Evolutionary conservation across 2,329 filamentous ascomycete genomes (phyloP).

Genomic region (Endoconidiophora laricicola): DNA sequence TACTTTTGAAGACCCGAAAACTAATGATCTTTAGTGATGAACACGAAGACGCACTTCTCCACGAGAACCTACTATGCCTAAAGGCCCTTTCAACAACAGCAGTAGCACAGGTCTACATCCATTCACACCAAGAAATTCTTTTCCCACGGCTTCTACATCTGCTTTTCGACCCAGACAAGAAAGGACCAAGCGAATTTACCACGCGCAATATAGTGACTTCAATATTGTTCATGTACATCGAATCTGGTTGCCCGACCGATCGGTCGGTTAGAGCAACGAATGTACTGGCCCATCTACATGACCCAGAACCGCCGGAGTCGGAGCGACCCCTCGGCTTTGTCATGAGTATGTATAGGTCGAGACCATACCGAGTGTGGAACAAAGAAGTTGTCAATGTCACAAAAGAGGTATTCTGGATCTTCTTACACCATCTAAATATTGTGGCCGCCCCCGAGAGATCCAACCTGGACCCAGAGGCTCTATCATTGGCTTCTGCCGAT

Average conservation of each 20-base stretch:
- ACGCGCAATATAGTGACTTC: slow-evolving; percentile 83
- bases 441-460: slow-evolving; percentile 41
- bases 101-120: slow-evolving; percentile 64
- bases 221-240: slow-evolving; percentile 75
- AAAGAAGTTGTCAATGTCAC: slow-evolving; percentile 85
- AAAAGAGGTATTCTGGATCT: slow-evolving; percentile 99
- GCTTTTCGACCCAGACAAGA: slow-evolving; percentile 95
- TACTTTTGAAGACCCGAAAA: slow-evolving; percentile 3
- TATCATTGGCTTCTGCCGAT: slow-evolving; percentile 21
- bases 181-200: slow-evolving; percentile 90
- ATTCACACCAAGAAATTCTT: slow-evolving; percentile 60
- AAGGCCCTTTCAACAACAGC: slow-evolving; percentile 91
- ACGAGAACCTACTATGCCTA: slow-evolving; percentile 81
- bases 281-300: slow-evolving; percentile 65
- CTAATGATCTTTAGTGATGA: slow-evolving; percentile 51
- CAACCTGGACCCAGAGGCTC: slow-evolving; percentile 12
- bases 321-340: slow-evolving; percentile 72
- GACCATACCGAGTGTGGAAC: slow-evolving; percentile 86
- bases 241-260: slow-evolving; percentile 44
- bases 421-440: slow-evolving; percentile 84
- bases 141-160: slow-evolving; percentile 77
- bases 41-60: slow-evolving; percentile 81
- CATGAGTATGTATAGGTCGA: slow-evolving; percentile 67
- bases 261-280: slow-evolving; percentile 51
- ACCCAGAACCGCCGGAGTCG: slow-evolving; percentile 60